Base-by-base conservation (phyloP, 345 rosid species). In the Ailanthus altissimus region DNA sequence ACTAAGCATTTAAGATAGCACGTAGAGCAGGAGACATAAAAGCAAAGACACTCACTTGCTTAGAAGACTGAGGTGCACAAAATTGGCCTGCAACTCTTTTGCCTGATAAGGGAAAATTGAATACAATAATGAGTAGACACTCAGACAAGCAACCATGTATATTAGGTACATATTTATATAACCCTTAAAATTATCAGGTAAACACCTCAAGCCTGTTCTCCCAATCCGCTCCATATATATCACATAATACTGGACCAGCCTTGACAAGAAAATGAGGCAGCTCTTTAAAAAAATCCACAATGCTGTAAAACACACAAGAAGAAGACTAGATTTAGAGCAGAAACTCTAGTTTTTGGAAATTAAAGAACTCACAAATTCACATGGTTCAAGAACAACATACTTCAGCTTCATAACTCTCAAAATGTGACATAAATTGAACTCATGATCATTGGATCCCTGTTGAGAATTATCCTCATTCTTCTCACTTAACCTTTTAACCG, bases 151-250 rank as follows among this genome's bases (percentile, higher is more conserved):
- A 40, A n/a, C 40, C 10, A n/a, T 42, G 54, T 43, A 45, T n/a
- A 26, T 56, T 60, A 58, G 18, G 72, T 20, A 15, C 42, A 66
- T 21, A 23, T 20, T 5, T 36, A 58, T 8, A 43, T 21, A 75
- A 63, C 53, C 43, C 40, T n/a, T 16, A 11, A 10, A 45, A 70
- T 54, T 53, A 21, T 61, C 13, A 20, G 18, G 40, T 49, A 36
- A 81, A 66, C 87, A 95, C 99, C 98, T 95, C 93, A n/a, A 95
- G 97, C 77, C 83, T 90, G 77, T 65, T 88, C 85, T 92, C 92
- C 97, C 99, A 95, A 77, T 91, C 97, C 60, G 86, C 80, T 59
- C 99, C 98, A 78, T 92, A 88, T 45, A 83, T 74, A 53, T 83
- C 83, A 78, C 89, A 76, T 62, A 95, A 78, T 10, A 91, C 81